Percentiles rank a stretch among this genome's conserved stretches.
Conservation (phyloP, 140 eudicot species). For the Cichorium intybus region DNA sequence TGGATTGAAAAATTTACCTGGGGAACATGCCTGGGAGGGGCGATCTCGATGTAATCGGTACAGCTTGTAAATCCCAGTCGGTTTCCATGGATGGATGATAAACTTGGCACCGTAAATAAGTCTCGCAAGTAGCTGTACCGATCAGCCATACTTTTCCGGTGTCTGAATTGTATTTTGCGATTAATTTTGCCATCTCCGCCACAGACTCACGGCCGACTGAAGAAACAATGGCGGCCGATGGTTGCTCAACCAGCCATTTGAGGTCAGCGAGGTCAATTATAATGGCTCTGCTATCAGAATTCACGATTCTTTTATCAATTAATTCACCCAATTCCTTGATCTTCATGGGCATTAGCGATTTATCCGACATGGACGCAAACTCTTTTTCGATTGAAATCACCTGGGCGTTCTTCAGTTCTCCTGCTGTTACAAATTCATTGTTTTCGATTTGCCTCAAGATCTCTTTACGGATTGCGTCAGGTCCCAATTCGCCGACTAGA, state of each 20-base stretch:
- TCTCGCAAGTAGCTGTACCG: slow-evolving; percentile 97
- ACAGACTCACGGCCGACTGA: slow-evolving; percentile 59
- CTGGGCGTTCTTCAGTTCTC: slow-evolving; percentile 38
- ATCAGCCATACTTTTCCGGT: slow-evolving; percentile 63
- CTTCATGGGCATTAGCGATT: slow-evolving; percentile 36
- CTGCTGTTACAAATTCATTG: slow-evolving; percentile 48
- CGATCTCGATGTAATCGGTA: slow-evolving; percentile 78
- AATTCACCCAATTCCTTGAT: slow-evolving; percentile 51
- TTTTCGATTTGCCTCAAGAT: slow-evolving; percentile 57
- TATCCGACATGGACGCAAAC: slow-evolving; percentile 35
- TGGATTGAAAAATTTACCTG: slow-evolving; percentile 40
- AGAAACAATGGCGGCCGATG: slow-evolving; percentile 35
- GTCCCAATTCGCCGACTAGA: slow-evolving; percentile 83
- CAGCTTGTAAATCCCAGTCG: slow-evolving; percentile 98
- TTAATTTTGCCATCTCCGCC: slow-evolving; percentile 65
- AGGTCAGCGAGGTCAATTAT: slow-evolving; percentile 74
- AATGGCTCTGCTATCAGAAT: slow-evolving; percentile 33
- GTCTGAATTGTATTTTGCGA: slow-evolving; percentile 35
- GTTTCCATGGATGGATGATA: slow-evolving; percentile 89
- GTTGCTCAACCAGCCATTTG: slow-evolving; percentile 90
- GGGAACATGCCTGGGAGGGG: slow-evolving; percentile 63
- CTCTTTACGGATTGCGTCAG: slow-evolving; percentile 68
- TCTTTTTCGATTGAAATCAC: slow-evolving; percentile 58
- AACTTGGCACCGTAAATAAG: slow-evolving; percentile 90
- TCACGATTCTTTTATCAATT: slow-evolving; percentile 42